Conservation (phyloP, 2,329 filamentous ascomycete species). For the Cephalotrichum gorgonifer region DNA sequence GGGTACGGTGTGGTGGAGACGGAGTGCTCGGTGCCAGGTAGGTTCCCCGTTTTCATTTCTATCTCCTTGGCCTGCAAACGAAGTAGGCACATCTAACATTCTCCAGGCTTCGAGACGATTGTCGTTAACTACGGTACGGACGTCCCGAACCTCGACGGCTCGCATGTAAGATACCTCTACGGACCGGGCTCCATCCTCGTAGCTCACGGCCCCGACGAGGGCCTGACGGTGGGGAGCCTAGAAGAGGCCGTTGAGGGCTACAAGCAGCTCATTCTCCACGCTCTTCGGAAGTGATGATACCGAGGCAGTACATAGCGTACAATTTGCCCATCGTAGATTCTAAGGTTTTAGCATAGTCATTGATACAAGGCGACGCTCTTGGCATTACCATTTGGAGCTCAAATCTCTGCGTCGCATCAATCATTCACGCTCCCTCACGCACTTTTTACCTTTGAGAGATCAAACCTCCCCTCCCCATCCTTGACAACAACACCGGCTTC, state of each 20-base stretch:
- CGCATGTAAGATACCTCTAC: constrained; percentile 57
- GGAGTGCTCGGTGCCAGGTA: constrained; percentile 70
- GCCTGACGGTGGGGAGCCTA: constrained; percentile 63
- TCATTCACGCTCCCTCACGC: constrained; percentile 3
- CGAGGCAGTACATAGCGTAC: not conserved
- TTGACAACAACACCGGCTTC: constrained; percentile 84
- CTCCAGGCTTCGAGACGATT: constrained; percentile 62
- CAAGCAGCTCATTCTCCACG: constrained; percentile 55
- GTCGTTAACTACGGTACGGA: constrained; percentile 93
- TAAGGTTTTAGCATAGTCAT: no score
- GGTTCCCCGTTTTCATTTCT: constrained; percentile 9
- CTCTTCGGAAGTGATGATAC: constrained; percentile 21
- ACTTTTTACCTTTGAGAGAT: constrained; percentile 15
- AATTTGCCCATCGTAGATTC: not conserved
- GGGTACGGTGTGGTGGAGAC: constrained; percentile 72
- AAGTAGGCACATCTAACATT: not conserved
- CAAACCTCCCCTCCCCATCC: constrained; percentile 58
- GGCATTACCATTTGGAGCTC: no score
- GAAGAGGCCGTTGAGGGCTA: constrained; percentile 73
- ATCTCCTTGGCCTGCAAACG: not conserved
- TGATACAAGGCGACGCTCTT: no score
- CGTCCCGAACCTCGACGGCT: constrained; percentile 64
- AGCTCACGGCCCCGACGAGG: constrained; percentile 78
- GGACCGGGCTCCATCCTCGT: constrained; percentile 70
- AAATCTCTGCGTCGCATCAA: no score